These are phyloP conservation scores for Globomyces pollinis-pini DNA, from an alignment of 192 early-diverging fungal species.

Conservation along the genomic window DNA sequence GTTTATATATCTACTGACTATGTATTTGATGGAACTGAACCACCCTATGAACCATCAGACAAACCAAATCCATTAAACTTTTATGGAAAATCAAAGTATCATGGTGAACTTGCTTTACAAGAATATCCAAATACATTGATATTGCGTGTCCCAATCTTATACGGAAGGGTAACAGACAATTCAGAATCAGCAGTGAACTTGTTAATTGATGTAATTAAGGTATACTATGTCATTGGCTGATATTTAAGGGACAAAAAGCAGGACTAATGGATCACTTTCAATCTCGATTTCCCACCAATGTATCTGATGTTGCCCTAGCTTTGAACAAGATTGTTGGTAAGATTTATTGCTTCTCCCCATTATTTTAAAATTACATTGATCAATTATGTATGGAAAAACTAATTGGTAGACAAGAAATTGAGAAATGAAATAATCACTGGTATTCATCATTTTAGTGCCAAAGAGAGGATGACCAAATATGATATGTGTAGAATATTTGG, in stretches of 20 bases:
- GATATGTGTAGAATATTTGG: slow-evolving; percentile 39
- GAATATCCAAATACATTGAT: slow-evolving; percentile 47
- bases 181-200: slow-evolving; percentile 72
- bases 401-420: slow-evolving; percentile 18
- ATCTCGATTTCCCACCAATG: slow-evolving; percentile 75
- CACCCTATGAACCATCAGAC: slow-evolving; percentile 66
- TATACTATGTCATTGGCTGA: slow-evolving; percentile 21
- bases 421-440: slow-evolving; percentile 33
- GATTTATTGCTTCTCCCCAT: neutral
- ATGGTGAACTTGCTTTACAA: slow-evolving; percentile 60
- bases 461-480: slow-evolving; percentile 62
- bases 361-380: too few relatives aligned
- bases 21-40: slow-evolving; percentile 81
- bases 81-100: slow-evolving; percentile 73
- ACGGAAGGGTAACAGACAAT: slow-evolving; percentile 56
- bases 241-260: slow-evolving; percentile 30
- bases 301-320: slow-evolving; percentile 63
- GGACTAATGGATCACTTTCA: slow-evolving; percentile 62
- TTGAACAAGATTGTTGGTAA: slow-evolving; percentile 53
- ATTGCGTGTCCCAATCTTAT: slow-evolving; percentile 73
- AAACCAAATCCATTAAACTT: slow-evolving; percentile 70
- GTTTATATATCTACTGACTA: slow-evolving; percentile 88
- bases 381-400: slow-evolving; percentile 26
- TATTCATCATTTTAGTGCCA: slow-evolving; percentile 54
- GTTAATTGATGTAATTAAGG: slow-evolving; percentile 57